Evolutionary conservation across 2,329 filamentous ascomycete genomes (phyloP).

Genomic region (Penicillium sp.): DNA sequence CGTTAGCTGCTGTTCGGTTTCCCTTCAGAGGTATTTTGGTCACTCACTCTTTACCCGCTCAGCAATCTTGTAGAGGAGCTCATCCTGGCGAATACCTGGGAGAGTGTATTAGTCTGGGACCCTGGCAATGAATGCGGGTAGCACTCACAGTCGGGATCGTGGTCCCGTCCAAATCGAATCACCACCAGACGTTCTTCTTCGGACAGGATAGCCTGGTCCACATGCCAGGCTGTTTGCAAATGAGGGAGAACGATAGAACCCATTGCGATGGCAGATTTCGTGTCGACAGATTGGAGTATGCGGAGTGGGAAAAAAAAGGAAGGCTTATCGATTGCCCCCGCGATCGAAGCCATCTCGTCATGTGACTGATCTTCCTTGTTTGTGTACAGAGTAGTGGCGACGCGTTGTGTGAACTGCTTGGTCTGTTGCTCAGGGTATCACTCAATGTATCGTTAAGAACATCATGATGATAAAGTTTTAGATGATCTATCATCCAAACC

Average conservation of each 20-base stretch:
- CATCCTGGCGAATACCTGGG: constrained; percentile 71
- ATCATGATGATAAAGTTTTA: neutral
- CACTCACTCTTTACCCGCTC: constrained; percentile 74
- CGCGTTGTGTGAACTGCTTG: neutral
- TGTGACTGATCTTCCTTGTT: constrained; percentile 6
- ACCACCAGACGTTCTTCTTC: constrained; percentile 83
- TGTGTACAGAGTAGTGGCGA: neutral
- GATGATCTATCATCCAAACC: neutral
- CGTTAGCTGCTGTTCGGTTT: constrained; percentile 1
- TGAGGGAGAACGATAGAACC: constrained; percentile 92
- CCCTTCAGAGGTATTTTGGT: constrained; percentile 48
- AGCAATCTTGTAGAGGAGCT: constrained; percentile 91
- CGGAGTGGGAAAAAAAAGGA: constrained; percentile 8
- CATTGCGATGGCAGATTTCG: constrained; percentile 44
- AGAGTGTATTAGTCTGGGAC: constrained; percentile 17
- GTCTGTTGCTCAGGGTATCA: neutral
- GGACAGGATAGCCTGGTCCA: constrained; percentile 88
- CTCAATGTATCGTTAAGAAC: neutral
- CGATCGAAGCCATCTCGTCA: constrained; percentile 12
- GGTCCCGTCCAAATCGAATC: constrained; percentile 88
- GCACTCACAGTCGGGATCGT: constrained; percentile 65
- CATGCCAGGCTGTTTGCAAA: constrained; percentile 90
- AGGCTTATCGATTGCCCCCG: constrained; percentile 22
- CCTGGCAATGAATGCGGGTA: neutral
- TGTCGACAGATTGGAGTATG: neutral